These are phyloP conservation scores for Trametes versicolor DNA, from an alignment of 1,284 basidiomycete species.

Conservation along the genomic window DNA sequence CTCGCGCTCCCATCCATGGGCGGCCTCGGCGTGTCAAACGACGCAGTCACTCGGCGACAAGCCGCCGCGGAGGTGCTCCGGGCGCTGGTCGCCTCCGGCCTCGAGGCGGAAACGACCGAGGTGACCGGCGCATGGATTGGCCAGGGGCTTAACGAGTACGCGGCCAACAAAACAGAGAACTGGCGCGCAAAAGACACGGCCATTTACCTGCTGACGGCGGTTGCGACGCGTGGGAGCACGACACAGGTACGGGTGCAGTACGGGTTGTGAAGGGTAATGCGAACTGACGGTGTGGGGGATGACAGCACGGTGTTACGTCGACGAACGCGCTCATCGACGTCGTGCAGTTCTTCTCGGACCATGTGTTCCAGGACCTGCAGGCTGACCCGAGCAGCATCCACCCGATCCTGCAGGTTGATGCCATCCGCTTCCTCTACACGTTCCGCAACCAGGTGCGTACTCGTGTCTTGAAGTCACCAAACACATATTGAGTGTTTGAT, in stretches of 20 bases:
- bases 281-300: neutral
- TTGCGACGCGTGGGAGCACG: constrained; percentile 91
- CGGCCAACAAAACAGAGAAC: constrained; percentile 70
- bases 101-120: constrained; percentile 85
- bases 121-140: constrained; percentile 89
- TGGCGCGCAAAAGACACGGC: constrained; percentile 98
- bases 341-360: constrained; percentile 94
- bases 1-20: constrained; percentile 72
- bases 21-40: constrained; percentile 48
- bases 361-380: constrained; percentile 91
- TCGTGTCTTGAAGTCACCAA: neutral
- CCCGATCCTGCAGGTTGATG: constrained; percentile 95
- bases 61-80: constrained; percentile 94
- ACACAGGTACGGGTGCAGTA: constrained; percentile 59
- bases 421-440: constrained; percentile 93
- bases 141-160: constrained; percentile 74
- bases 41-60: constrained; percentile 85
- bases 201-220: constrained; percentile 92
- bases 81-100: constrained; percentile 82
- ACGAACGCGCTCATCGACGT: constrained; percentile 94
- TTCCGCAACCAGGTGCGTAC: constrained; percentile 90
- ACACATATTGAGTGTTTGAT: neutral
- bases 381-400: constrained; percentile 75
- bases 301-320: constrained; percentile 90
- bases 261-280: neutral